Evolutionary conservation across 306 rosid species (phyloP), one percentile per base, ranked within the genome.

Genomic region (Lotus japonicus): DNA sequence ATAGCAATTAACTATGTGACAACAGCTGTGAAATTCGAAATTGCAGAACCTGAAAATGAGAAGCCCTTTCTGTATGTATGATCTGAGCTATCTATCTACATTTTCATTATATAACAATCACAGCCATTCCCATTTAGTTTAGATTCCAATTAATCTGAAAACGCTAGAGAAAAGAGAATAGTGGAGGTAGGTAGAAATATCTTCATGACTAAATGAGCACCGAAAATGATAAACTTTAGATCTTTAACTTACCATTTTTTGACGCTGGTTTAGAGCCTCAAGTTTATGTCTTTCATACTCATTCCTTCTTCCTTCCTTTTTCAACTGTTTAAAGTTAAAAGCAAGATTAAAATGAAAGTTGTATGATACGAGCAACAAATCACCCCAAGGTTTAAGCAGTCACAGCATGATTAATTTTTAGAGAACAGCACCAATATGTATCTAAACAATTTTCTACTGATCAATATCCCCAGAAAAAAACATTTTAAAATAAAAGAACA

Each of bases 271-370:
- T 76, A 89, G 74, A 77, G 89, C 83, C 84, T 85, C 94, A 45
- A 89, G 96, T 74, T 89, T 87, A 74, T 89, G 92, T 58, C 91
- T 72, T 74, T 89, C 87, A 21, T 85, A 87, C 76, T 87, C 91
- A 62, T 87, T 89, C 76, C 77, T 89, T 80, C 96, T 87, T 72
- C 96, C 96, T 76, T 83, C 94, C 77, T 89, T 89, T 81, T 61
- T 87, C 74, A 87, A 85, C 96, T 89, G 96, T 33, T 51, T 69
- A 68, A 35, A 49, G 70, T 58, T 11, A 74, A 69, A 52, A 42
- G 31, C 59, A 56, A 65, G 18, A 66, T 75, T 71, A 48, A 28
- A 70, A 50, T 58, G 44, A 42, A 15, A 70, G 52, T 46, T 42
- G 55, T 58, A 38, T 10, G 23, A 31, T 26, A 62, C 42, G n/a